Conservation (phyloP, 768 basidiomycete species). For the Jaapia argillacea region DNA sequence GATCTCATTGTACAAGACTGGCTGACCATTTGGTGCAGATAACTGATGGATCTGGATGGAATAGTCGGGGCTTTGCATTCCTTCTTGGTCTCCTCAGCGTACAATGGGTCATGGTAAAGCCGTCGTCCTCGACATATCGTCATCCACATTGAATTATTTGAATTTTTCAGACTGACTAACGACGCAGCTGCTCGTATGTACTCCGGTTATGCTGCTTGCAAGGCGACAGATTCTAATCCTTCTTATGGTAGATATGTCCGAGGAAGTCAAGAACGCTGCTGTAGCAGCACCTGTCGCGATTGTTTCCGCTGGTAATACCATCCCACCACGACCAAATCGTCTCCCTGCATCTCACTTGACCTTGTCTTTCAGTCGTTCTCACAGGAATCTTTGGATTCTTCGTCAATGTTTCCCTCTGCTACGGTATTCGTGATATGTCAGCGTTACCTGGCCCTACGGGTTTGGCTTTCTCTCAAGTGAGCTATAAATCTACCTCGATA, state of each 20-base stretch:
- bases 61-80: slow-evolving; percentile 30
- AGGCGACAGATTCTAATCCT: too few relatives aligned
- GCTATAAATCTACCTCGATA: not conserved
- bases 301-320: slow-evolving; percentile 4
- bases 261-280: slow-evolving; percentile 12
- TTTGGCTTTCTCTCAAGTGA: slow-evolving; percentile 7
- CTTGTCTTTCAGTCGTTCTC: not conserved
- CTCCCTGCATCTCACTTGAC: not conserved
- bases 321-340: not conserved
- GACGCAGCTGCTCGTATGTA: too few relatives aligned
- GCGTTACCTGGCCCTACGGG: slow-evolving; percentile 7
- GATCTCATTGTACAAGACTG: not conserved
- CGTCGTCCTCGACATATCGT: too few relatives aligned
- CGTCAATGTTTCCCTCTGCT: slow-evolving; percentile 9
- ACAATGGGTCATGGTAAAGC: slow-evolving; percentile 27
- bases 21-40: slow-evolving; percentile 19
- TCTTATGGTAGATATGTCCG: slow-evolving; percentile 7
- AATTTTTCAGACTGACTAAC: too few relatives aligned
- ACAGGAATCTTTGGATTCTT: slow-evolving; percentile 9
- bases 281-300: slow-evolving; percentile 9
- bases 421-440: slow-evolving; percentile 7
- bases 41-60: slow-evolving; percentile 33
- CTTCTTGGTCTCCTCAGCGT: slow-evolving; percentile 36
- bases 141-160: not conserved
- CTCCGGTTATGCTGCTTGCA: too few relatives aligned